Base-by-base conservation (phyloP, 2,329 filamentous ascomycete species). In the Diplodia scrobiculata region DNA sequence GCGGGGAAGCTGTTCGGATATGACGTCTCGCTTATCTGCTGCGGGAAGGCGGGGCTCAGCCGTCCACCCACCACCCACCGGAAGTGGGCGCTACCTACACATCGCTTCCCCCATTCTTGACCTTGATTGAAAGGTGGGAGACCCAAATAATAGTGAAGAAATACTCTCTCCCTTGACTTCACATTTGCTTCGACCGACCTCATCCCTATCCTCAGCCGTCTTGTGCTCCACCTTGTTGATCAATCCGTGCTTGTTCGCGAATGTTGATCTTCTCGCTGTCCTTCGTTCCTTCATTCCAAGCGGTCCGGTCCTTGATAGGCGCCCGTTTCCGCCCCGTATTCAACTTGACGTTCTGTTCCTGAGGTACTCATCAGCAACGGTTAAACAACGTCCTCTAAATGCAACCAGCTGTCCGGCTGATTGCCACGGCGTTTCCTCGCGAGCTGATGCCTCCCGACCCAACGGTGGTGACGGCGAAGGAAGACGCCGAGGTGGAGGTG, bases 1-100 rank as follows among this genome's bases (percentile, higher is more conserved):
- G 41, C 41, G 27, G 58, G 58, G 58, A 29, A 62, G 58, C 41
- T 62, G 27, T 50, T 17, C 14, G 45, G 25, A 27, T 62, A 62
- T 62, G 58, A 62, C 58, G 58, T 62, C 45, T 62, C 41, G 58
- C 58, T 62, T 62, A 62, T 62, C 38, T 47, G 36, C 14, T 21
- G 3, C 13, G 6, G 52, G 52, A 38, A 54, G 52, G 52, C 52
- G 52, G 32, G 52, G 52, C 52, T 54, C 32, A 17, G 14, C 21
- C 32, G 11, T 25, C 21, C 21, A 32, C 19, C 19, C 54, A 21
- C 36, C 54, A 36, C 36, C 58, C 54, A 36, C 36, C 58, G 58
- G 58, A 50, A 62, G 58, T 62, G 58, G 58, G 58, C 58, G 58
- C 19, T 50, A 4, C 32, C 10, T 38, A 29, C 21, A 14, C 45